Base-by-base conservation (phyloP, 768 basidiomycete genomes). In the Gelatoporia subvermispora region DNA sequence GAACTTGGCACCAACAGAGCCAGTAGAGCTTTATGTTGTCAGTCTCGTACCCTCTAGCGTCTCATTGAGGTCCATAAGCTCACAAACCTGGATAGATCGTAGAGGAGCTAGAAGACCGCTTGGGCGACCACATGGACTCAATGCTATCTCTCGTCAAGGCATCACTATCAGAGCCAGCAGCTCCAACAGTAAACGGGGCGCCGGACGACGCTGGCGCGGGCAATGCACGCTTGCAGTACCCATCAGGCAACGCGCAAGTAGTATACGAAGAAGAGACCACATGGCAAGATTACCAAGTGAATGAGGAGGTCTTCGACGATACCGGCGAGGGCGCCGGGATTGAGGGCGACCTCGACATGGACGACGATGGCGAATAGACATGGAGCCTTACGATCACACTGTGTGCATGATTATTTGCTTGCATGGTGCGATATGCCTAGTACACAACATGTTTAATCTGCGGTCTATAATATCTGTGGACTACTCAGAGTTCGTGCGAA, bases 21-120 rank as follows among this genome's bases (percentile, higher is more conserved):
- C 82, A 0, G 90, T 95, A 21, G 90, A 93, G 63, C 79, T 96
- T 21, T 94, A 96, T 60, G 86, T 90, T 48, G 93, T 94, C 55
- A 40, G 90, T 77, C 44, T 20, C 25, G 24, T 39, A 13, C 38
- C 35, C 20, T 35, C 17, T 25, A 11, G 17, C 34, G 23, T 28
- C 11, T 16, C 35, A 45, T 28, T 25, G 8, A 20, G 21, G 21
- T 43, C 39, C 31, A n/a, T n/a, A 42, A 40, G 18, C 8, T 35
- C 17, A 15, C 23, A 17, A 10, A 5, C 21, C 13, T 38, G 18
- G 21, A n/a, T 45, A 96, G 93, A 86, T 95, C 47, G 80, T 97
- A 8, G 94, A 97, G 67, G 93, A 97, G 64, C 68, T 92, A 2
- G 90, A 93, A 65, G 85, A 88, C 54, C 78, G 93, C 38, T 76